A percentile compares a stretch with the other conserved stretches of the same genome.
phyloP scores from a whole-genome alignment of 1,284 basidiomycete species.

The Acaromyces ingoldii region DNA sequence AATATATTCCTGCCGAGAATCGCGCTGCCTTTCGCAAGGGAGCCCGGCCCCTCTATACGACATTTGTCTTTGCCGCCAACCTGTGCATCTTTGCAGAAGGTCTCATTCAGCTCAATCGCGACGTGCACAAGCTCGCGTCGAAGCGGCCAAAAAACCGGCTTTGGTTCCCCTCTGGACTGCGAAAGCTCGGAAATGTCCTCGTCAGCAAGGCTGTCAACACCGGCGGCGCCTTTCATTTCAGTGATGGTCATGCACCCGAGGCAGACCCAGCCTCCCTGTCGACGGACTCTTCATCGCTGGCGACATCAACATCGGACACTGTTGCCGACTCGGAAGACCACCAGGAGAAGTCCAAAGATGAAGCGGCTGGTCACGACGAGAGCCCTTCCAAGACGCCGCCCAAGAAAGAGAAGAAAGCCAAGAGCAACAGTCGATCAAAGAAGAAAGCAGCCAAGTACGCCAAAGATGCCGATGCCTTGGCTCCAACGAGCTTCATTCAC shows the following conservation, averaged over 20 bases:
- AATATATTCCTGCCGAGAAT: conserved; percentile 5
- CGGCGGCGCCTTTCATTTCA: not conserved
- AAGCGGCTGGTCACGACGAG: not conserved
- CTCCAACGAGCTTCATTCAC: conserved; percentile 12
- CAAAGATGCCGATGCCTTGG: conserved; percentile 11
- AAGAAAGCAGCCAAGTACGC: conserved; percentile 13
- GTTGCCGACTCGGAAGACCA: conserved; percentile 11
- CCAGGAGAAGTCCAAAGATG: not conserved
- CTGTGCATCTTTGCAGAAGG: conserved; percentile 55
- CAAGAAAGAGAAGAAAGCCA: no score
- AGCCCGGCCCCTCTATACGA: conserved; percentile 56
- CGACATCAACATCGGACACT: conserved; percentile 1
- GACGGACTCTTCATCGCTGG: no score
- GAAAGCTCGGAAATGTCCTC: conserved; percentile 52
- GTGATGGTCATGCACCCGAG: no score
- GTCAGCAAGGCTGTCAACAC: conserved; percentile 9
- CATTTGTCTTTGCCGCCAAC: conserved; percentile 57
- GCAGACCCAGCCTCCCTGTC: no score
- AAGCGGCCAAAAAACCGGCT: conserved; percentile 55
- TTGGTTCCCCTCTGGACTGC: conserved; percentile 58
- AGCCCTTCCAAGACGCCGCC: not conserved
- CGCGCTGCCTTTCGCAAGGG: conserved; percentile 18
- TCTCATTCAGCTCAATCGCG: conserved; percentile 56
- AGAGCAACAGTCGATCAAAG: no score
- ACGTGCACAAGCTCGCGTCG: conserved; percentile 53